These are phyloP conservation scores for Candida yuanshanica DNA, from an alignment of 805 yeast genomes.

Conservation along the genomic window DNA sequence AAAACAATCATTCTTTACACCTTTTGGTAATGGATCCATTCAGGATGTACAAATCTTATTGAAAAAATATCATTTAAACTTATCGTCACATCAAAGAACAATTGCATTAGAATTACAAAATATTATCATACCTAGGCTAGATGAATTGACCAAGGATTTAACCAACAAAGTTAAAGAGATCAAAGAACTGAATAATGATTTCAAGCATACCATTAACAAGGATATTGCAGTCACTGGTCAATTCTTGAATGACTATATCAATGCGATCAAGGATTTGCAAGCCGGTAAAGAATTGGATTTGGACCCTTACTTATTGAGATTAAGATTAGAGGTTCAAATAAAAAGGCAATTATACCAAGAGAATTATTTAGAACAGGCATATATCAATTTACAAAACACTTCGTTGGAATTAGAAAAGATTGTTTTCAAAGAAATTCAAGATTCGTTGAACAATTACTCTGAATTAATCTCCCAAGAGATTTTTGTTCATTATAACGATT, in stretches of 20 bases:
- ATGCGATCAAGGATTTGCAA: conserved; percentile 53
- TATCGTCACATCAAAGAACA: conserved; percentile 50
- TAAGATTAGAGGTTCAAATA: conserved; percentile 68
- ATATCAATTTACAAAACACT: conserved; percentile 75
- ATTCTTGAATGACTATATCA: conserved; percentile 46
- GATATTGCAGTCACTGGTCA: conserved; percentile 66
- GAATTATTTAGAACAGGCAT: conserved; percentile 82
- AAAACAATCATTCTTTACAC: conserved; percentile 54
- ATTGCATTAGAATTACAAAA: conserved; percentile 51
- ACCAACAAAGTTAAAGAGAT: conserved; percentile 81
- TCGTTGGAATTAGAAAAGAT: conserved; percentile 85
- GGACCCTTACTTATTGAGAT: conserved; percentile 78
- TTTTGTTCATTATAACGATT: conserved; percentile 56
- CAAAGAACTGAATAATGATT: conserved; percentile 73
- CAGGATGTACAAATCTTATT: conserved; percentile 76
- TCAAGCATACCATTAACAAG: conserved; percentile 64
- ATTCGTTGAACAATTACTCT: conserved; percentile 66
- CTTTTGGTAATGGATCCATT: conserved; percentile 67
- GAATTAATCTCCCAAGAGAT: conserved; percentile 68
- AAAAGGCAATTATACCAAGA: conserved; percentile 77
- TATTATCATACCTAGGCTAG: conserved; percentile 61
- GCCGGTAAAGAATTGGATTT: conserved; percentile 34
- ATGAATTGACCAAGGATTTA: conserved; percentile 67
- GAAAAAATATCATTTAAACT: conserved; percentile 59
- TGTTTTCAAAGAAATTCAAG: conserved; percentile 79